phyloP scores from a whole-genome alignment of 345 rosid species.

The Citrus sinensis region DVS_A1.0 CM039163.1:38859001-38859500 shows the following conservation, averaged over 20 bases:
- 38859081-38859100: background rate
- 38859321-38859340: slow-evolving; percentile 91
- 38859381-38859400: slow-evolving; percentile 73
- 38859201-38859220: background rate
- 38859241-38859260: background rate
- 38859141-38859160: background rate
- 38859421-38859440: slow-evolving; percentile 87
- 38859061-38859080: background rate
- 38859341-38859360: slow-evolving; percentile 75
- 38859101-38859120: background rate
- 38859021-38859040: too few relatives aligned
- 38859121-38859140: background rate
- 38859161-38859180: background rate
- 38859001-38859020: background rate
- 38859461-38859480: background rate
- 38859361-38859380: slow-evolving; percentile 80
- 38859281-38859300: slow-evolving; percentile 78
- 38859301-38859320: slow-evolving; percentile 99
- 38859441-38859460: slow-evolving; percentile 93
- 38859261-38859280: background rate
- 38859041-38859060: background rate
- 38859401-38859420: slow-evolving; percentile 87
- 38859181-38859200: background rate
- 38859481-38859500: background rate
- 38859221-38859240: background rate